These are phyloP conservation scores for Candida tropicalis DNA, from an alignment of 1,139 yeast species.

Conservation along the genomic window DNA sequence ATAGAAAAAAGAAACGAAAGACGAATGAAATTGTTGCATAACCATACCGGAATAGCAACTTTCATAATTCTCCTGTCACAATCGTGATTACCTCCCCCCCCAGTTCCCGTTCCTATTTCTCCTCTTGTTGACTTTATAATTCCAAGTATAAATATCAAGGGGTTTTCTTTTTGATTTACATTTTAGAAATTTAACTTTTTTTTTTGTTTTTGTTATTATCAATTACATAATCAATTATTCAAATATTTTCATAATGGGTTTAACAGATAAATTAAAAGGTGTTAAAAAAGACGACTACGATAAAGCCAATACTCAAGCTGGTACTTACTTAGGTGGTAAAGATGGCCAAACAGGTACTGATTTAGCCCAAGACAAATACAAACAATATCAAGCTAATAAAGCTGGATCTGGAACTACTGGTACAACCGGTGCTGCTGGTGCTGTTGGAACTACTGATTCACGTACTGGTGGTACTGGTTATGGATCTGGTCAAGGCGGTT, in stretches of 20 bases:
- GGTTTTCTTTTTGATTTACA: background rate
- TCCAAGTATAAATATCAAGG: background rate
- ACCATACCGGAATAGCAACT: background rate
- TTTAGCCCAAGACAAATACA: constrained; percentile 15
- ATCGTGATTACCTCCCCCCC: too few species aligned
- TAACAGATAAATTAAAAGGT: constrained; percentile 17
- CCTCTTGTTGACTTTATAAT: too few species aligned
- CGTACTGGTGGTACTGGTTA: constrained; percentile 10
- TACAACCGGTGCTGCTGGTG: constrained; percentile 1
- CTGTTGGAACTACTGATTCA: constrained; percentile 6
- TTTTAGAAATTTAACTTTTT: background rate
- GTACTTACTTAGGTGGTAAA: constrained; percentile 15
- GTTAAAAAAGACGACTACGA: constrained; percentile 14
- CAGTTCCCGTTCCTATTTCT: too few species aligned
- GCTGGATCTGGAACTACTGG: constrained; percentile 1
- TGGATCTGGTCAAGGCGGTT: constrained; percentile 7
- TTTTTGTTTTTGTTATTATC: background rate
- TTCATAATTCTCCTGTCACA: background rate
- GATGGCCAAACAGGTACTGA: constrained; percentile 17
- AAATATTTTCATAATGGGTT: constrained; percentile 12
- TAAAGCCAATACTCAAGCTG: constrained; percentile 14
- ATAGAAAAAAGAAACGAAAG: background rate
- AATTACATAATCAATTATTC: too few species aligned
- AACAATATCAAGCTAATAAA: constrained; percentile 9
- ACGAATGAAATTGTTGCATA: background rate